These are phyloP conservation scores for Cercospora zeina DNA, from an alignment of 2,329 filamentous ascomycete species.

Conservation along the genomic window DNA sequence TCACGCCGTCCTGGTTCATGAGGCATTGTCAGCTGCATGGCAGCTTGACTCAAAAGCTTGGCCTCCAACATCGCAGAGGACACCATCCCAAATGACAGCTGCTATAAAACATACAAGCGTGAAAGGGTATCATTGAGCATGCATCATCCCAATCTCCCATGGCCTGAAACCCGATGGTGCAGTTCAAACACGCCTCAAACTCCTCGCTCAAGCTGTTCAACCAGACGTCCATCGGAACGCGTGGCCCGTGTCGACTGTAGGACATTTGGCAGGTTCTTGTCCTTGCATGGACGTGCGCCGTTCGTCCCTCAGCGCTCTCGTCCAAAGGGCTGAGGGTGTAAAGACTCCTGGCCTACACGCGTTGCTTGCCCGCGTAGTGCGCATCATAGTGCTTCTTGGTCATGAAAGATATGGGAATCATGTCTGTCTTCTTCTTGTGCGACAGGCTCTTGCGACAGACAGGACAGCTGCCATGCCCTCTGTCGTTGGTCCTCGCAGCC, in stretches of 20 bases:
- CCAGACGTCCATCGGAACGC: slow-evolving; percentile 15
- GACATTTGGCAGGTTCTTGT: neutral
- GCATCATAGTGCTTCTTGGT: slow-evolving; percentile 28
- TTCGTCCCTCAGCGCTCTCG: neutral
- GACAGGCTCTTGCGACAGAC: slow-evolving; percentile 37
- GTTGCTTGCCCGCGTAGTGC: slow-evolving; percentile 10
- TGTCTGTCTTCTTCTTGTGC: slow-evolving; percentile 27
- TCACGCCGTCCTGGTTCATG: neutral
- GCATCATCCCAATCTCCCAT: slow-evolving; percentile 12
- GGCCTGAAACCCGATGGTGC: slow-evolving; percentile 13
- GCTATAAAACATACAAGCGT: slow-evolving; percentile 5
- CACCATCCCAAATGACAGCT: neutral
- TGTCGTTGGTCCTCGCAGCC: slow-evolving; percentile 53
- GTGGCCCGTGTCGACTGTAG: neutral
- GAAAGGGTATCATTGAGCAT: slow-evolving; percentile 10
- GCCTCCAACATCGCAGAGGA: neutral
- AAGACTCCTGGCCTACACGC: slow-evolving; percentile 7
- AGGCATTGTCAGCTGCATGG: neutral
- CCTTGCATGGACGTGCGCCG: neutral
- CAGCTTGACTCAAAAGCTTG: slow-evolving; percentile 7
- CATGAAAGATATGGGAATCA: slow-evolving; percentile 32
- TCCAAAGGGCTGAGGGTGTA: neutral
- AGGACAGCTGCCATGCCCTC: slow-evolving; percentile 50
- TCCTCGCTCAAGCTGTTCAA: slow-evolving; percentile 20
- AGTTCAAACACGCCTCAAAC: slow-evolving; percentile 3